Conservation (phyloP, 2,329 filamentous ascomycete species). For the Trichophyton rubrum region DNA sequence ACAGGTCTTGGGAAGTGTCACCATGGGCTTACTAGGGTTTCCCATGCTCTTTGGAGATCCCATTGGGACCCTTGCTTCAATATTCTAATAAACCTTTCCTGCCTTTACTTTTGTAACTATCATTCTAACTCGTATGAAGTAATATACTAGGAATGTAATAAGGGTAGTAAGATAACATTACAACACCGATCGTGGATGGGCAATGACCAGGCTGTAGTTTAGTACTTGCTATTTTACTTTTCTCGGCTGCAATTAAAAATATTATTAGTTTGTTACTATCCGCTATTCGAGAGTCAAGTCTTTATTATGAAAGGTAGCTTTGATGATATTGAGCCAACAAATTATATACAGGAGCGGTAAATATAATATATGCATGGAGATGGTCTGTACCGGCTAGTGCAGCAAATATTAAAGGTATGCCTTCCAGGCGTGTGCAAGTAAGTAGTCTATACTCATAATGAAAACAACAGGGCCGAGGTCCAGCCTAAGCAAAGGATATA, state of each 20-base stretch:
- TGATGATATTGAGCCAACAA: not conserved
- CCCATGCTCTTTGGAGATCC: slow-evolving; percentile 6
- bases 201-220: not conserved
- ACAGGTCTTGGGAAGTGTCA: slow-evolving; percentile 5
- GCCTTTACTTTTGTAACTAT: not conserved
- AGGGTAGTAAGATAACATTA: not conserved
- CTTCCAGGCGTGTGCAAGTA: not conserved
- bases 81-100: not conserved
- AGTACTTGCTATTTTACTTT: too few relatives aligned
- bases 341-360: not conserved
- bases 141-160: not conserved
- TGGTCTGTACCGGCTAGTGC: not conserved
- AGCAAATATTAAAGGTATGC: not conserved
- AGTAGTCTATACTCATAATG: not conserved
- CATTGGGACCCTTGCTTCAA: slow-evolving; percentile 1
- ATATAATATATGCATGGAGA: not conserved
- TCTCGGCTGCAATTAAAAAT: too few relatives aligned
- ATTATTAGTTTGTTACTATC: too few relatives aligned
- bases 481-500: not conserved
- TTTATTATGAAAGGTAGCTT: too few relatives aligned
- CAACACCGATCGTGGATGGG: not conserved
- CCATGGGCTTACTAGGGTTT: slow-evolving; percentile 6
- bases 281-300: too few relatives aligned
- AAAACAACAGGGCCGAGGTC: not conserved
- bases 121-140: not conserved